Conservation (phyloP, 805 yeast species). For the Lachancea sp. region DNA sequence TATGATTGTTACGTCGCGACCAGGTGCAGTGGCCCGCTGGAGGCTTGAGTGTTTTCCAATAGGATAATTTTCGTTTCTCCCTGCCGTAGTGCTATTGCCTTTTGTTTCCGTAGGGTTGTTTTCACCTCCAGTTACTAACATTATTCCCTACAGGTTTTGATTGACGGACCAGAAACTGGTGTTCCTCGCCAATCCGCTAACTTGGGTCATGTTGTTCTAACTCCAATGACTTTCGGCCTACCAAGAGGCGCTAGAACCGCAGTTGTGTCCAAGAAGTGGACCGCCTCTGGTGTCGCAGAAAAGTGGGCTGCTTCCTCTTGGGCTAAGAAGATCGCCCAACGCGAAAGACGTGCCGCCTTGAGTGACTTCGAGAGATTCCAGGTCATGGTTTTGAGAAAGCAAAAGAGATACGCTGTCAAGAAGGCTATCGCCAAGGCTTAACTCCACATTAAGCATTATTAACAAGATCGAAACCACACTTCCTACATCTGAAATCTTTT, state of each 20-base stretch:
- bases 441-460: too few species aligned
- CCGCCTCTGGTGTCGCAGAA: slow-evolving; percentile 76
- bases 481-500: slow-evolving; percentile 5
- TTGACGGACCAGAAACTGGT: slow-evolving; percentile 90
- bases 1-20: too few species aligned
- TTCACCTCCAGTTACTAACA: too few species aligned
- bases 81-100: too few species aligned
- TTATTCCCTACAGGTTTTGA: slow-evolving; percentile 54
- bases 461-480: too few species aligned
- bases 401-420: slow-evolving; percentile 90
- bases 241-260: slow-evolving; percentile 94
- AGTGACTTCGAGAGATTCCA: slow-evolving; percentile 99
- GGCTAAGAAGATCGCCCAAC: slow-evolving; percentile 98
- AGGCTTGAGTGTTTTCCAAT: too few species aligned
- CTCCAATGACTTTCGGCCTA: slow-evolving; percentile 82
- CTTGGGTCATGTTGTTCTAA: slow-evolving; percentile 83
- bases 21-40: too few species aligned
- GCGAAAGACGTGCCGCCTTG: slow-evolving; percentile 87
- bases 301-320: slow-evolving; percentile 92
- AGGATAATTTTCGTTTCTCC: too few species aligned
- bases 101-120: too few species aligned
- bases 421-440: slow-evolving; percentile 96
- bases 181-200: slow-evolving; percentile 89
- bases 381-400: slow-evolving; percentile 95
- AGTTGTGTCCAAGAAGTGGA: slow-evolving; percentile 87